A percentile compares a stretch with the other conserved stretches of the same genome.
phyloP scores from a whole-genome alignment of 257 asterid genomes.

The Prunella vulgaris region DNA sequence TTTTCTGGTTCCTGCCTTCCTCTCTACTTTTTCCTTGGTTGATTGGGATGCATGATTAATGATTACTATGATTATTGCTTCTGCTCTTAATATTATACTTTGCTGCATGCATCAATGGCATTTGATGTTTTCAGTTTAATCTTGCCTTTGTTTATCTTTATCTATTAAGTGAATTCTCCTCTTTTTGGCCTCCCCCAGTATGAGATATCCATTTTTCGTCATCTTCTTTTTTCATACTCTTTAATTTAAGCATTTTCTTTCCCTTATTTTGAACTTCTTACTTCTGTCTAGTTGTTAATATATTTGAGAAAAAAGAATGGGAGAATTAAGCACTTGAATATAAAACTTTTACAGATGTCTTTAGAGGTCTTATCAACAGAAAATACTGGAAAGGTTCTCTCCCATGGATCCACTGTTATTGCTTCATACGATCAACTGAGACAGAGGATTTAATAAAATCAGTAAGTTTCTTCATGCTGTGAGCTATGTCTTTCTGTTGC shows the following conservation, averaged over 20 bases:
- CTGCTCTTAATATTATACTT: background rate
- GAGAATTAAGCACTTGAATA: slow-evolving; percentile 11
- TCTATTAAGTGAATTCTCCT: background rate
- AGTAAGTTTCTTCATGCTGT: slow-evolving; percentile 38
- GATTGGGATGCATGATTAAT: background rate
- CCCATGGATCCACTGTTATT: slow-evolving; percentile 92
- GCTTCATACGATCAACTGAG: slow-evolving; percentile 79
- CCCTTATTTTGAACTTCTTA: background rate
- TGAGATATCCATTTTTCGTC: background rate
- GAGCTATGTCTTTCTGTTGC: slow-evolving; percentile 10
- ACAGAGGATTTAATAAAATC: slow-evolving; percentile 50
- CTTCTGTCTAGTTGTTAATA: background rate
- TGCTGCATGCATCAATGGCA: background rate
- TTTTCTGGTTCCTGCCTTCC: background rate
- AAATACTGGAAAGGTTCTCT: slow-evolving; percentile 76
- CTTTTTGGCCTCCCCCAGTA: background rate
- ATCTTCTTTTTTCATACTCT: background rate
- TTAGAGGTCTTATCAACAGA: slow-evolving; percentile 51
- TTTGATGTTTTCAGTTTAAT: background rate
- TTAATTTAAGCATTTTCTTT: background rate
- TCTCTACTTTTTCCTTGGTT: background rate
- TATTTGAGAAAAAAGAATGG: background rate
- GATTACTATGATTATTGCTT: background rate
- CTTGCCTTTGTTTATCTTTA: background rate
- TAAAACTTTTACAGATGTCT: slow-evolving; percentile 53